These are phyloP conservation scores for Psophocarpus tetragonolobus DNA, from an alignment of 306 rosid genomes.

Conservation along the genomic window DNA sequence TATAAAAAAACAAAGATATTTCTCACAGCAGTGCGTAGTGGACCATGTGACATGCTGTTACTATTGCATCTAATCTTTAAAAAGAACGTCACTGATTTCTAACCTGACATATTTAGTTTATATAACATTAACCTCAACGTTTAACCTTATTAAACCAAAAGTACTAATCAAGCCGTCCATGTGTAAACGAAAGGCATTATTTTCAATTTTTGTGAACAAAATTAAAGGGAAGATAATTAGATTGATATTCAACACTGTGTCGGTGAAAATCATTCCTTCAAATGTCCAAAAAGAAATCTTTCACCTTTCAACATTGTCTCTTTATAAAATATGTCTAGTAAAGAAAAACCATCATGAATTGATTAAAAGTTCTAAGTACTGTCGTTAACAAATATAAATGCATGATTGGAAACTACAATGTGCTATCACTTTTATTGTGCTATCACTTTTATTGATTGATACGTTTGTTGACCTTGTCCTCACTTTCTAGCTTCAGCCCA, in stretches of 20 bases:
- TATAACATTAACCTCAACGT: background rate
- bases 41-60: background rate
- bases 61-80: background rate
- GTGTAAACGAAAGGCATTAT: background rate
- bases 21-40: background rate
- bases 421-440: conserved; percentile 6
- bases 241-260: background rate
- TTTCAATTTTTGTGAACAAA: background rate
- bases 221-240: background rate
- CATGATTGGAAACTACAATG: conserved; percentile 17
- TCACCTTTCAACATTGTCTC: background rate
- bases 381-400: conserved; percentile 22
- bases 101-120: conserved; percentile 8
- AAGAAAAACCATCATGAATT: conserved; percentile 23
- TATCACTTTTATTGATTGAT: conserved; percentile 26
- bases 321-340: conserved; percentile 22
- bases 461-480: conserved; percentile 12
- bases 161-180: conserved; percentile 10
- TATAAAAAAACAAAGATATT: background rate
- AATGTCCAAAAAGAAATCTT: background rate
- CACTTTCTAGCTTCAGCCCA: background rate
- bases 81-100: background rate
- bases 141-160: conserved; percentile 11
- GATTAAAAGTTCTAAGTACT: conserved; percentile 37
- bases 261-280: background rate